Evolutionary conservation across 805 yeast species (phyloP), one percentile per base, ranked within the genome.

Genomic region (Saturnispora quitensis): DNA sequence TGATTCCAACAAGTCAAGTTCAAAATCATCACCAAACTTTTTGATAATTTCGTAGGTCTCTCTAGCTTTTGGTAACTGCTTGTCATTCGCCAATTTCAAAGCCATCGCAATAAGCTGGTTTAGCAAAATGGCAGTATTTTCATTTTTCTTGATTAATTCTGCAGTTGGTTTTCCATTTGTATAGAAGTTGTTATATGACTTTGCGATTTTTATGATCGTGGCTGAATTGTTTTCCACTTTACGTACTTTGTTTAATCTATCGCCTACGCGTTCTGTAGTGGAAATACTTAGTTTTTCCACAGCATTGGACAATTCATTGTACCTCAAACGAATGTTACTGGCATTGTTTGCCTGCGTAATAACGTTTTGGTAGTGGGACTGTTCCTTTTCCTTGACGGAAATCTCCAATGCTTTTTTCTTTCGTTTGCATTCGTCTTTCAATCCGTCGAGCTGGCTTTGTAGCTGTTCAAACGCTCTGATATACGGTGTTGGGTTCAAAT

Each of bases 381-480:
- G 63, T 64, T 88, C 93, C 55, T 74, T 77, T 22, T 73, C 71
- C 3, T 77, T 74, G 1, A 84, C 88, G 18, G 79, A 81, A 18
- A 68, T 69, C 46, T 77, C 84, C 22, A 82, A 72, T n/a, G 68
- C 67, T 4, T 68, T 68, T 55, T 80, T 82, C 50, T 74, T 74
- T 15, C 66, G 63, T 4, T 68, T 63, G 3, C 89, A 78, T 43
- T 84, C 84, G 1, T 74, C 76, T 45, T 74, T 74, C 43, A 93
- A 68, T 47, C 73, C 73, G 59, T 80, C 78, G 56, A 91, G 70
- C 60, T 88, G 91, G 45, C 81, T 74, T 44, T 89, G 70, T 2
- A 93, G 87, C 1, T 90, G 81, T 63, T 91, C 97, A 65, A 93
- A 90, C 0, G 96, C 88, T 58, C 97, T 78, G 45, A 91, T 91